Conservation (phyloP, 495 filamentous ascomycete genomes). For the Oleoguttula mirabilis region DNA sequence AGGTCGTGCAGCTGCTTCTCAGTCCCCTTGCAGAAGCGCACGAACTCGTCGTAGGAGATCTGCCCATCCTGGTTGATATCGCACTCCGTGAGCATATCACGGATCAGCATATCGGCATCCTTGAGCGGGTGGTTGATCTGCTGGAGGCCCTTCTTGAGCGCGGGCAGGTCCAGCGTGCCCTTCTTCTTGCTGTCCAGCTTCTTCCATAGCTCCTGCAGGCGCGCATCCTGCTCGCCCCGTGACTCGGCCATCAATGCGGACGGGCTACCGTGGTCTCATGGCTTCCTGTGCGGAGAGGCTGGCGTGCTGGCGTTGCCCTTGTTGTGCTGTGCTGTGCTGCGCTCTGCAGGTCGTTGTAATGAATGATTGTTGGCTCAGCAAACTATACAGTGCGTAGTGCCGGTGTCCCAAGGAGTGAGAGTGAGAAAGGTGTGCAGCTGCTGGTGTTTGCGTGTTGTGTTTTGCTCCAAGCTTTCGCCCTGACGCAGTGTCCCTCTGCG, state of each 20-base stretch:
- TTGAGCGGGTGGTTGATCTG: constrained; percentile 93
- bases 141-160: constrained; percentile 68
- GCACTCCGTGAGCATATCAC: constrained; percentile 62
- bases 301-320: background rate
- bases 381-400: too few species aligned
- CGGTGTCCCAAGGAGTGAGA: too few species aligned
- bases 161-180: constrained; percentile 70
- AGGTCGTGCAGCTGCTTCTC: constrained; percentile 69
- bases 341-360: background rate
- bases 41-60: constrained; percentile 89
- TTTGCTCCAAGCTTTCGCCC: too few species aligned
- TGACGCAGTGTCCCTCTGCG: too few species aligned
- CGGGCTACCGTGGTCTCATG: constrained; percentile 15
- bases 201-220: constrained; percentile 69
- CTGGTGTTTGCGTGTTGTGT: too few species aligned
- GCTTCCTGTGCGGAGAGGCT: constrained; percentile 2
- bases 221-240: constrained; percentile 56
- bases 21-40: constrained; percentile 70
- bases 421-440: too few species aligned
- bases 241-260: constrained; percentile 30
- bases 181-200: constrained; percentile 62
- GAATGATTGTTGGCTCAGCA: too few species aligned
- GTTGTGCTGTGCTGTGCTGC: background rate
- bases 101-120: constrained; percentile 80
- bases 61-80: constrained; percentile 78